Evolutionary conservation across 2,329 filamentous ascomycete species (phyloP), one percentile per base, ranked within the genome.

Genomic region (Orbilia blumenaviensis): DNA sequence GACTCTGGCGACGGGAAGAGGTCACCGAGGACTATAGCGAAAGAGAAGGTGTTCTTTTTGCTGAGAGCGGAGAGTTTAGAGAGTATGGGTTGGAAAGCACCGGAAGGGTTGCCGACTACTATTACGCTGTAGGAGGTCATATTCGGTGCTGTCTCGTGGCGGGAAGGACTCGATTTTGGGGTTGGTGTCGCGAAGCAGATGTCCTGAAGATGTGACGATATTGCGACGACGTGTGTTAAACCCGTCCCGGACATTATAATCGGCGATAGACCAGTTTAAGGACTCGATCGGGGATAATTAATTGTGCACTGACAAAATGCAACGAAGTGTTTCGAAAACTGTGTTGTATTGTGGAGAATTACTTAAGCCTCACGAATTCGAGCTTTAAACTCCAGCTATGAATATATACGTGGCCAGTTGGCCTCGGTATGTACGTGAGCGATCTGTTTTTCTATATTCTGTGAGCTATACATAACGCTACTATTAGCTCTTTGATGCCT

Each of bases 21-120:
- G 81, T 97, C 91, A 66, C 95, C 95, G 8, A 89, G 88, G 32
- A 97, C 85, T 66, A 99, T 89, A 14, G 92, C 93, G 80, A 97
- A 91, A 12, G 92, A 87, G 82, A 99, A 98, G 81, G 87, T 87
- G 81, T 97, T 95, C 84, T 97, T 98, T 36, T 89, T 85, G 80
- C 98, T 94, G 1, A 98, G 86, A 8, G 89, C 88, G 7, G 89
- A 86, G 18, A 98, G 85, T 83, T 97, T 99, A 75, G 88, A 86
- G 82, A 99, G 92, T 8, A 91, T 89, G 10, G 89, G 83, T 78
- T 88, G 86, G 62, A 97, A 87, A 81, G 92, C 89, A 80, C 94
- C 94, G 81, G 93, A 90, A 78, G 96, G 86, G 81, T 89, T 89
- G 69, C 95, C 95, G 77, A 97, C 85, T 41, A 97, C 92, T 80